Evolutionary conservation across 495 filamentous ascomycete genomes (phyloP).

Genomic region (Oidiodendron maius): DNA sequence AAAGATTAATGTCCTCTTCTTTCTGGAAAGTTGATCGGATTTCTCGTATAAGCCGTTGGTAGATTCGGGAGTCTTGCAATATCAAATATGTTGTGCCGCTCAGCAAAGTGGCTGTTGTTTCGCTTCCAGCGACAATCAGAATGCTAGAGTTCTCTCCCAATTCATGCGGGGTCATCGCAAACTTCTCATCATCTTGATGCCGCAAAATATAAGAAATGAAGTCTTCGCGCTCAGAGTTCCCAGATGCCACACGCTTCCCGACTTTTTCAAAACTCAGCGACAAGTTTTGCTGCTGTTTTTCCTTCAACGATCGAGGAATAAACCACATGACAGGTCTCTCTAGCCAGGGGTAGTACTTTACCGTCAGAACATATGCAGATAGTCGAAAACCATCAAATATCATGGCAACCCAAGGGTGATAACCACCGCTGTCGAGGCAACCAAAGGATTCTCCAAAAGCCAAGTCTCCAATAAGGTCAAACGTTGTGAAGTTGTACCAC

Average conservation of each 20-base stretch:
- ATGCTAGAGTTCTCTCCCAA: conserved; percentile 24
- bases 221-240: conserved; percentile 3
- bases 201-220: conserved; percentile 15
- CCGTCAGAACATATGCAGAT: not conserved
- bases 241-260: not conserved
- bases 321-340: not conserved
- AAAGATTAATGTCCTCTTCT: conserved; percentile 40
- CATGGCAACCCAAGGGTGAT: conserved; percentile 23
- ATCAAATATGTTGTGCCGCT: conserved; percentile 45
- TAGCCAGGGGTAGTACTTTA: not conserved
- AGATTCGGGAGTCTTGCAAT: conserved; percentile 30
- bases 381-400: not conserved
- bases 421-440: conserved; percentile 23
- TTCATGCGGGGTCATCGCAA: conserved; percentile 21
- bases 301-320: not conserved
- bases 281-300: not conserved
- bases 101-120: conserved; percentile 48
- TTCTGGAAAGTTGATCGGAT: conserved; percentile 43
- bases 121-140: conserved; percentile 43
- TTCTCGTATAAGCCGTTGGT: conserved; percentile 41
- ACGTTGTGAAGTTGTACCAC: conserved; percentile 39
- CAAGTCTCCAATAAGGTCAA: conserved; percentile 43
- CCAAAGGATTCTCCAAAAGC: conserved; percentile 32
- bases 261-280: not conserved
- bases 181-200: conserved; percentile 8